Base-by-base conservation (phyloP, 805 yeast genomes). In the Zygotorulaspora danielsina region DNA sequence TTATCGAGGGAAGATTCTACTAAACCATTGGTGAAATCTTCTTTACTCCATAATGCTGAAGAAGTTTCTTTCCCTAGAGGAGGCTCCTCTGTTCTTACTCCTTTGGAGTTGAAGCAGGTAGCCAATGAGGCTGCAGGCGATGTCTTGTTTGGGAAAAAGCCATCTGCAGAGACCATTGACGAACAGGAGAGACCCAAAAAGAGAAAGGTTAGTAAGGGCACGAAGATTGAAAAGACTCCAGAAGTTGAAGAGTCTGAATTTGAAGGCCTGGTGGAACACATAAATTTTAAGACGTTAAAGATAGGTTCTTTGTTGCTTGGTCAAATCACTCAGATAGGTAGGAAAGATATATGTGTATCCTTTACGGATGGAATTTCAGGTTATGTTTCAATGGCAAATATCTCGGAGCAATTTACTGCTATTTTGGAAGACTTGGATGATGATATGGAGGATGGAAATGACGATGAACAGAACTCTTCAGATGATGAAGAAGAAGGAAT, bases 121-220 rank as follows among this genome's bases (percentile, higher is more conserved):
- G 81, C 95, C 28, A 88, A 87, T 59, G 95, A 90, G 63, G 99
- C 90, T 34, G 80, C 89, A 16, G 77, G 76, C 47, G 98, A 93
- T 65, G 93, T 85, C 28, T 67, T 89, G 35, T 84, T 85, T 46
- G 90, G 59, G 26, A 59, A 51, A 20, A 34, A 41, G 4, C 10
- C 49, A 13, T 54, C 46, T 11, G 51, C 41, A 10, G 27, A 36
- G 11, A 39, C 31, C 21, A 51, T 32, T 6, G 31, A 42, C 5
- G 58, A 59, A 27, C 56, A 57, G 38, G 63, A 67, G 26, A 63
- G 56, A 43, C 78, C 67, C 64, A 71, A 61, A 66, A 74, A 59
- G 57, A 69, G 61, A 49, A 65, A 59, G 36, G 19, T 52, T 4
- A 53, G 64, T 26, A 56, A 54, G 19, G 53, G 62, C 6, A 46